Conservation (phyloP, 768 basidiomycete genomes). For the Mycena haematopus region DNA sequence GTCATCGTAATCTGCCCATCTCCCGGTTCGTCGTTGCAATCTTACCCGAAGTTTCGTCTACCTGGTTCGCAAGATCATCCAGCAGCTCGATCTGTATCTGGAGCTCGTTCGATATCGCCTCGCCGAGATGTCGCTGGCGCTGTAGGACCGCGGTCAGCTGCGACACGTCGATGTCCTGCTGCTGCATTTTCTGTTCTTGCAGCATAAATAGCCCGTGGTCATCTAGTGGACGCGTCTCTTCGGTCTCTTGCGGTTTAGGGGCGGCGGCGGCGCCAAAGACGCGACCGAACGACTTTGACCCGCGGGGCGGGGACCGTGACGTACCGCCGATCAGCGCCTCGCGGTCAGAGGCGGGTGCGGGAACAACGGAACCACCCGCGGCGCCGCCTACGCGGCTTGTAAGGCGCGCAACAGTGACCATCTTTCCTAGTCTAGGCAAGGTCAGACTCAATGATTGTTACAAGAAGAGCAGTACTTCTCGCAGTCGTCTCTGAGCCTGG, state of each 20-base stretch:
- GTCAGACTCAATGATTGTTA: neutral
- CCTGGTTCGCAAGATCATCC: conserved; percentile 76
- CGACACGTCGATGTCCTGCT: conserved; percentile 85
- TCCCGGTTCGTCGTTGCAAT: conserved; percentile 82
- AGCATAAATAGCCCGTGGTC: conserved; percentile 79
- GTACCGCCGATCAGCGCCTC: conserved; percentile 63
- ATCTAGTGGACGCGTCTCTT: conserved; percentile 86
- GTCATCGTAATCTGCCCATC: conserved; percentile 75
- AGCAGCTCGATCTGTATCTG: conserved; percentile 84
- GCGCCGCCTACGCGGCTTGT: conserved; percentile 45
- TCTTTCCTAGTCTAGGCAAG: conserved; percentile 60
- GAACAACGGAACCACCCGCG: conserved; percentile 37
- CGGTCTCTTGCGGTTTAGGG: conserved; percentile 73
- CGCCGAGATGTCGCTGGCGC: conserved; percentile 85
- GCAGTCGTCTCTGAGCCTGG: conserved; percentile 87
- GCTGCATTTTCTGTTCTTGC: conserved; percentile 80
- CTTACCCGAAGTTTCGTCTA: conserved; percentile 81
- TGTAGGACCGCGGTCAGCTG: conserved; percentile 82
- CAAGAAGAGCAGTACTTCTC: conserved; percentile 52
- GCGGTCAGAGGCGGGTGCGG: conserved; percentile 63
- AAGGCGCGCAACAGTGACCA: conserved; percentile 79
- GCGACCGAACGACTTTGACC: conserved; percentile 60
- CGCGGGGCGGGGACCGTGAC: neutral
- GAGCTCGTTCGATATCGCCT: conserved; percentile 86
- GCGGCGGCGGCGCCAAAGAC: conserved; percentile 73